Evolutionary conservation across 2,329 filamentous ascomycete genomes (phyloP), one percentile per base, ranked within the genome.

Genomic region (Dactylonectria macrodidyma): DNA sequence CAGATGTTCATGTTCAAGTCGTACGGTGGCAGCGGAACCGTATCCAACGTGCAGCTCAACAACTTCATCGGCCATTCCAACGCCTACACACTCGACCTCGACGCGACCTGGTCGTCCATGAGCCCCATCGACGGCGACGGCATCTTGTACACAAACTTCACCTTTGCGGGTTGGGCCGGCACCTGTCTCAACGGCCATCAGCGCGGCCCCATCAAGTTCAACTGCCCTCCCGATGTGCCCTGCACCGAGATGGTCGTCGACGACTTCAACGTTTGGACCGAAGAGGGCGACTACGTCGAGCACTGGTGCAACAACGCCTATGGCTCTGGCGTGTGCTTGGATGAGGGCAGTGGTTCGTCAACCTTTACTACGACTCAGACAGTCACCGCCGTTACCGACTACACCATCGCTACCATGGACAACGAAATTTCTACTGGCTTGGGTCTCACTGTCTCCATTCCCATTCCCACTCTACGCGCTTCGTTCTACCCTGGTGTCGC

Each of bases 1-100:
- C 71, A 73, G 41, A 73, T 73, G 71, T 73, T 67, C 60, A 73
- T 73, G 71, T 73, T 73, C 69, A 73, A 73, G 41, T 73, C 71
- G 0, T 68, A 72, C 7, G 71, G 71, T 3, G 71, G 71, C 14
- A 72, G 69, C 46, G 71, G 71, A 12, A 73, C 62, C 4, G 72
- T 73, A 1, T 63, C 62, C 46, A 73, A 73, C 48, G 71, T 73
- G 14, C 63, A 62, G 3, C 60, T 73, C 2, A 72, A 68, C 22
- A 73, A 73, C 61, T 73, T 73, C 19, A 57, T 60, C 4, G 72
- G 72, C 10, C 71, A 73, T 63, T 72, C 71, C 19, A 73, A 73
- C 46, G 71, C 72, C 52, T 73, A 73, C 59, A 69, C 62, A 0
- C 65, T 73, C 8, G 69, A 73, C 19, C 65, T 73, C 2, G 72